Percentiles rank a stretch among this genome's conserved stretches.
Conservation (phyloP, 2,329 filamentous ascomycete genomes). For the Epichloe festucae region DNA sequence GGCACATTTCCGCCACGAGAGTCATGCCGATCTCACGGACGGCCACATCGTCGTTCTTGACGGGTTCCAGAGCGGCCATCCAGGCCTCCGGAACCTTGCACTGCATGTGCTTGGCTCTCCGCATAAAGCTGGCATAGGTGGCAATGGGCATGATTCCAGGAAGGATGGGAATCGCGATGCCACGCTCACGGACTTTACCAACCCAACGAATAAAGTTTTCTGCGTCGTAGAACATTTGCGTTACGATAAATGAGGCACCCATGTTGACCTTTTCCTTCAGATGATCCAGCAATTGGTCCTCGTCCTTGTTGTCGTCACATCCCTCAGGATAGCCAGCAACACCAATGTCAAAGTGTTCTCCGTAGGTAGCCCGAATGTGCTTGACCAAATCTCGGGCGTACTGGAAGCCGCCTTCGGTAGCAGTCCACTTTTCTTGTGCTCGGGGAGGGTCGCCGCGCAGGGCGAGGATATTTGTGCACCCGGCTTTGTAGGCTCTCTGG, state of each 20-base stretch:
- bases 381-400: slow-evolving; percentile 87
- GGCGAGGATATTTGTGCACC: slow-evolving; percentile 94
- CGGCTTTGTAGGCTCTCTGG: slow-evolving; percentile 77
- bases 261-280: slow-evolving; percentile 96
- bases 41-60: slow-evolving; percentile 93
- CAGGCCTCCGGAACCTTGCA: slow-evolving; percentile 71
- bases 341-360: slow-evolving; percentile 78
- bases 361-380: slow-evolving; percentile 65
- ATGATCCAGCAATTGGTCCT: slow-evolving; percentile 75
- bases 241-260: slow-evolving; percentile 86
- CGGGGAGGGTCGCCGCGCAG: slow-evolving; percentile 85
- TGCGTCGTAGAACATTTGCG: slow-evolving; percentile 98
- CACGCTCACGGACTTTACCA: slow-evolving; percentile 67
- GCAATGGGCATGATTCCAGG: slow-evolving; percentile 83
- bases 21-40: slow-evolving; percentile 82
- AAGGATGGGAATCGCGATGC: slow-evolving; percentile 72
- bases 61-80: slow-evolving; percentile 70
- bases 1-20: slow-evolving; percentile 81
- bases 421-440: slow-evolving; percentile 89
- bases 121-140: slow-evolving; percentile 84
- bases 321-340: slow-evolving; percentile 96
- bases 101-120: slow-evolving; percentile 83
- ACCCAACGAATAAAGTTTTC: slow-evolving; percentile 94
- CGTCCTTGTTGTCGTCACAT: slow-evolving; percentile 81
- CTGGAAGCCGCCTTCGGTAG: slow-evolving; percentile 71